Conservation (phyloP, 441 rosid species). For the Euphorbia celastroides region DNA sequence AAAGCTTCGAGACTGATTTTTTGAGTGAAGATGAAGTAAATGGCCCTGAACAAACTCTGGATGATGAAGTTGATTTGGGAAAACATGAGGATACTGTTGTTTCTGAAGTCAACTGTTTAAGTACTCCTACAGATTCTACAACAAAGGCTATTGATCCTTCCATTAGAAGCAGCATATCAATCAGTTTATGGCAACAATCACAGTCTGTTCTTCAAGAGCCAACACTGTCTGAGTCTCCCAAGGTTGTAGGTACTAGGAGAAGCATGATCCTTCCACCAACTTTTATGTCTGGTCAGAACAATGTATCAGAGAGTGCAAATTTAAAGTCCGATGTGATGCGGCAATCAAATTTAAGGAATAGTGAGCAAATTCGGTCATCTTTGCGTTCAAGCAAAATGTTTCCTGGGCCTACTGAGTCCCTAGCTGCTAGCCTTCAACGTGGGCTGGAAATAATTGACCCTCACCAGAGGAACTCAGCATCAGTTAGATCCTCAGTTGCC, state of each 20-base stretch:
- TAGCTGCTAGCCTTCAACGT: conserved; percentile 89
- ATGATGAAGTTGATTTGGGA: conserved; percentile 36
- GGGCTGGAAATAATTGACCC: conserved; percentile 79
- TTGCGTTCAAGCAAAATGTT: conserved; percentile 58
- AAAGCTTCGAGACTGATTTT: conserved; percentile 57
- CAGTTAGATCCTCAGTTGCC: conserved; percentile 57
- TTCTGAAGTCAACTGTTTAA: conserved; percentile 22
- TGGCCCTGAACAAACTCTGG: conserved; percentile 42
- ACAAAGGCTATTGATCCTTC: conserved; percentile 32
- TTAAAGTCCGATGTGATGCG: conserved; percentile 23
- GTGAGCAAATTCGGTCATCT: conserved; percentile 61
- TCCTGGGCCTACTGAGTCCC: conserved; percentile 65
- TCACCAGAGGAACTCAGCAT: conserved; percentile 52
- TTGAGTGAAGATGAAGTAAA: conserved; percentile 52
- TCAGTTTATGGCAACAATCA: conserved; percentile 49
- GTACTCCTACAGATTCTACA: conserved; percentile 13
- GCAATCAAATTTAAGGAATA: conserved; percentile 38
- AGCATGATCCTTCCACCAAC: conserved; percentile 51
- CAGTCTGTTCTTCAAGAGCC: conserved; percentile 61
- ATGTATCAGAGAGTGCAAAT: conserved; percentile 37
- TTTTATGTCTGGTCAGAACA: conserved; percentile 43
- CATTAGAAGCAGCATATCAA: conserved; percentile 44
- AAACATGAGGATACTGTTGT: conserved; percentile 24
- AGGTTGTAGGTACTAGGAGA: conserved; percentile 64
- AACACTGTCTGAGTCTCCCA: conserved; percentile 80